Evolutionary conservation across 2,329 filamentous ascomycete genomes (phyloP), one percentile per base, ranked within the genome.

Genomic region (Parafenestella ontariensis): DNA sequence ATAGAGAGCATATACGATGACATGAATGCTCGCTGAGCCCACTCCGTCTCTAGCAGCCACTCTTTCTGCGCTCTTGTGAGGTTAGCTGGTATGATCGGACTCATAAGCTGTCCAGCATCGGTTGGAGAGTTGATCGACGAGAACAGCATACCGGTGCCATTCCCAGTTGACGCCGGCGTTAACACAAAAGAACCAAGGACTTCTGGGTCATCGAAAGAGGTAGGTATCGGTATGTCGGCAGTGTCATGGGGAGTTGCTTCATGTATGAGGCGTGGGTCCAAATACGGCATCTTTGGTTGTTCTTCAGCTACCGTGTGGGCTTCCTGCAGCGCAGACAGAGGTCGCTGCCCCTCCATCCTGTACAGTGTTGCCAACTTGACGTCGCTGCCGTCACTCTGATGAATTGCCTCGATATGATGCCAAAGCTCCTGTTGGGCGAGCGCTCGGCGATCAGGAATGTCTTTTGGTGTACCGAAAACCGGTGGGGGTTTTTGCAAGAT

Each of bases 11-110:
- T 82, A 61, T 88, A 90, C 1, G 87, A 88, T 44, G 87, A 84
- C 42, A 90, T 78, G 68, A 90, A 87, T 17, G 87, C 87, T 48
- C 84, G 79, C 59, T 90, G 87, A 6, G 87, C 87, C 85, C 87
- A 89, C 47, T 87, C 83, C 3, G 86, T 84, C 69, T 90, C 87
- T 33, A 88, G 75, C 1, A 91, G 73, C 84, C 89, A 87, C 70
- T 89, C 87, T 47, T 82, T 85, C 69, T 91, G 89, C n/a, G 84
- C 79, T 53, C 79, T 79, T 0, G 83, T 84, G n/a, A 90, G 79
- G 28, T 78, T 76, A 2, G 78, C 76, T 3, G 87, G 87, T 36
- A 82, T 79, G n/a, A 87, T 69, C 4, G 74, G 67, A 48, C 60
- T 65, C 47, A 63, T 56, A 58, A 68, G 59, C 53, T 64, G 61